These are phyloP conservation scores for Gonium pectorale DNA, from an alignment of 139 green algal genomes.

Conservation along the genomic window DNA sequence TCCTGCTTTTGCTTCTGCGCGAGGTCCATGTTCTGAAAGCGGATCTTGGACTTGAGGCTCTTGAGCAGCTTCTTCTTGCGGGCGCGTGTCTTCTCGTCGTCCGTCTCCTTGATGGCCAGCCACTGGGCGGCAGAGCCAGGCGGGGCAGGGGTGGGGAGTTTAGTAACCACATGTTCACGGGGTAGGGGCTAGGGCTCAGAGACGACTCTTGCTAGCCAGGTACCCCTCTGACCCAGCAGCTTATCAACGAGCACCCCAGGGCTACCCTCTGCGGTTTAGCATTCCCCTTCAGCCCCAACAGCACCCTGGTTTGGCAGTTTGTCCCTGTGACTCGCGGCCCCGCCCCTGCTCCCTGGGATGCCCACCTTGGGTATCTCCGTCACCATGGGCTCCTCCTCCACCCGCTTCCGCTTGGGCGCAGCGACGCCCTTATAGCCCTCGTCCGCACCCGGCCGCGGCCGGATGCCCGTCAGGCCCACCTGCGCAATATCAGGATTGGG, in stretches of 20 bases:
- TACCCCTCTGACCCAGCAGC: too few relatives aligned
- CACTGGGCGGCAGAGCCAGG: too few relatives aligned
- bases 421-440: conserved; percentile 79
- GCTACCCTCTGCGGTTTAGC: too few relatives aligned
- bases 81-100: conserved; percentile 83
- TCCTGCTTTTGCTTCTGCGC: conserved; percentile 67
- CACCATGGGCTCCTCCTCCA: conserved; percentile 74
- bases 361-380: conserved; percentile 79
- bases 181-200: too few relatives aligned
- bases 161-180: too few relatives aligned
- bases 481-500: too few relatives aligned
- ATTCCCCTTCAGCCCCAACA: too few relatives aligned
- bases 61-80: conserved; percentile 92
- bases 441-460: conserved; percentile 56
- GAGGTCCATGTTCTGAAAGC: conserved; percentile 85
- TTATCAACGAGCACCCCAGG: too few relatives aligned
- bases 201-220: too few relatives aligned
- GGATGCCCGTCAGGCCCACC: conserved; percentile 63
- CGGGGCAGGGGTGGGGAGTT: too few relatives aligned
- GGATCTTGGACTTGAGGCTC: conserved; percentile 85
- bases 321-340: too few relatives aligned
- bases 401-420: conserved; percentile 80
- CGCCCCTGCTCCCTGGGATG: too few relatives aligned
- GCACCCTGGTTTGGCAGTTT: not conserved
- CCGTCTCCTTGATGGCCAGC: conserved; percentile 80